These are phyloP conservation scores for Zygosaccharomyces siamensis DNA, from an alignment of 805 yeast genomes.

Conservation along the genomic window DNA sequence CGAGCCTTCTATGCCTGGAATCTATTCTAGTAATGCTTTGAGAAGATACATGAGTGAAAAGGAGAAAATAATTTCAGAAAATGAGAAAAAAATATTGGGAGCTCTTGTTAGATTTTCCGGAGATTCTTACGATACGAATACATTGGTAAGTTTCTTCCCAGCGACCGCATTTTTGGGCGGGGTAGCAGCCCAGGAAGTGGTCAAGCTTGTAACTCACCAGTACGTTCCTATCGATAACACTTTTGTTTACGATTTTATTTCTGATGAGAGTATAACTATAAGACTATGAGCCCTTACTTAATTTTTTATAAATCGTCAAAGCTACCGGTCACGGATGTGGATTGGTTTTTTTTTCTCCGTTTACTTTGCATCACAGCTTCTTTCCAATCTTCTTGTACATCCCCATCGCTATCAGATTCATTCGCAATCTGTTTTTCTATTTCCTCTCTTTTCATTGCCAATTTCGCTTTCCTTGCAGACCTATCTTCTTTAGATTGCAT, in stretches of 20 bases:
- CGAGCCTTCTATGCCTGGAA: neutral
- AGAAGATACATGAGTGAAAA: neutral
- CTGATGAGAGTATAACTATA: slow-evolving; percentile 44
- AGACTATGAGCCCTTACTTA: slow-evolving; percentile 23
- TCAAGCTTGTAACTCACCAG: slow-evolving; percentile 73
- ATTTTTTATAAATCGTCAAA: slow-evolving; percentile 51
- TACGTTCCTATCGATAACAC: slow-evolving; percentile 73
- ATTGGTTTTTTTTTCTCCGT: slow-evolving; percentile 42
- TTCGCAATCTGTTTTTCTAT: slow-evolving; percentile 46
- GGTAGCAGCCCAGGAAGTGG: slow-evolving; percentile 74
- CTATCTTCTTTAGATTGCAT: slow-evolving; percentile 56
- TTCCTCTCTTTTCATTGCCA: slow-evolving; percentile 51
- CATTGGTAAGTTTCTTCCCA: slow-evolving; percentile 1
- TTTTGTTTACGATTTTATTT: slow-evolving; percentile 67
- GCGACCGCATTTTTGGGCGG: slow-evolving; percentile 57
- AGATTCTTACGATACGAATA: neutral
- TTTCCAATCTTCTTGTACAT: slow-evolving; percentile 78
- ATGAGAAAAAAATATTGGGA: neutral
- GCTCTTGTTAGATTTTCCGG: neutral
- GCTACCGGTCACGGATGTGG: slow-evolving; percentile 45
- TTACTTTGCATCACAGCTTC: slow-evolving; percentile 65
- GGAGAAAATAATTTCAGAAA: neutral
- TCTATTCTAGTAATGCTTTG: neutral
- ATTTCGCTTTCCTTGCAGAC: slow-evolving; percentile 60
- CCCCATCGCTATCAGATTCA: slow-evolving; percentile 39